Evolutionary conservation across 257 asterid species (phyloP), one percentile per base, ranked within the genome.

Genomic region (Primulina tabacum): DNA sequence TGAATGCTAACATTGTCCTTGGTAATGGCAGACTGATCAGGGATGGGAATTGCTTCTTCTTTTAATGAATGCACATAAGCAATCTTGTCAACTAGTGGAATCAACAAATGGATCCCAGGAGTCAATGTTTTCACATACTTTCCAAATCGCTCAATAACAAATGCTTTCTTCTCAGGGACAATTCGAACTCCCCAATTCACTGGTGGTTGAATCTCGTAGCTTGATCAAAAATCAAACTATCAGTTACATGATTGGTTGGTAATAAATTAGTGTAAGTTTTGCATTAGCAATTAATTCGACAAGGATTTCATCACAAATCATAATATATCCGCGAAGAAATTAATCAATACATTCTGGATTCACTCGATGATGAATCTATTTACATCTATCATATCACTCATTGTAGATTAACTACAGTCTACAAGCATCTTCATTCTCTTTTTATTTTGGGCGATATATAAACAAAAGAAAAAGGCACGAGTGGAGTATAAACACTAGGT

Each of bases 151-250:
- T 93, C 98, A 8, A 93, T 40, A 28, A 93, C 95, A 40, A 7
- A 89, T 0, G 98, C 97, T 72, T 83, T 89, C 80, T 79, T 83
- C 88, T 90, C 97, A 1, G 98, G 98, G 70, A 90, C 97, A 60
- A 93, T 84, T 52, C 92, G 86, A 47, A 93, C 29, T 16, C 97
- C 96, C 96, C 95, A 93, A 82, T 90, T 93, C 33, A 81, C 34
- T 0, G 97, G 97, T 0, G 92, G 86, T 1, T 78, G 16, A 26
- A 72, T 70, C 29, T 86, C 96, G 77, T 82, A 87, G 79, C 94
- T 88, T 70, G 73, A 81, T 67, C 67, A 78, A 43, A 68, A 26
- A 10, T 38, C 7, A 6, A 68, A 74, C 12, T 50, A 69, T 33
- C 26, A 43, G 34, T 50, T 14, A 70, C 35, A 52, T 62, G 60